phyloP scores from a whole-genome alignment of 148 eudicot genomes.

The Polygonum aviculare region DNA sequence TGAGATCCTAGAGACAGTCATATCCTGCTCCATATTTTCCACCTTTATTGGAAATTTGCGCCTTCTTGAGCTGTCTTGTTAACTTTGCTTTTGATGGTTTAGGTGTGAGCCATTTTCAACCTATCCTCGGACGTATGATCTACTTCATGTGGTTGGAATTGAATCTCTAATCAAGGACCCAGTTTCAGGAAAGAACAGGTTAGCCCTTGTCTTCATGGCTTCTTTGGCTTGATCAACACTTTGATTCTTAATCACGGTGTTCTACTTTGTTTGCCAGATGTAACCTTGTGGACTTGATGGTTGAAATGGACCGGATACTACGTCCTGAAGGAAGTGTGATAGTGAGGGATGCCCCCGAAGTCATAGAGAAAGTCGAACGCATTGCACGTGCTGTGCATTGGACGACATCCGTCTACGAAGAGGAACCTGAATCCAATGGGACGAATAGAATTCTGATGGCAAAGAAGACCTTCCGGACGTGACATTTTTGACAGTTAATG shows the following conservation, averaged over 20 bases:
- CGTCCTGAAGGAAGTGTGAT: slow-evolving; percentile 78
- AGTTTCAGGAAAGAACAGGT: slow-evolving; percentile 36
- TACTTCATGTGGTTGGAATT: slow-evolving; percentile 67
- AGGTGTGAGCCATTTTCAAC: slow-evolving; percentile 93
- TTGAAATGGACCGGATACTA: slow-evolving; percentile 78
- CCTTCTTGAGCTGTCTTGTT: no score
- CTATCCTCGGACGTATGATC: slow-evolving; percentile 86
- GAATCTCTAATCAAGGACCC: slow-evolving; percentile 45
- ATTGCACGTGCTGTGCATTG: slow-evolving; percentile 68
- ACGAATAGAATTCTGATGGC: slow-evolving; percentile 73
- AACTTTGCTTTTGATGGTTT: no score
- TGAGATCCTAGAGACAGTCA: no score
- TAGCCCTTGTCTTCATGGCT: neutral
- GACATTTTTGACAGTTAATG: neutral
- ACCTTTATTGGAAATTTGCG: no score
- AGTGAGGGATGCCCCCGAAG: slow-evolving; percentile 65
- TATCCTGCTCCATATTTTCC: no score
- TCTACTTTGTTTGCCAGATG: slow-evolving; percentile 27
- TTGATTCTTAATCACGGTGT: neutral
- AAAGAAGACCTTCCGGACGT: slow-evolving; percentile 50
- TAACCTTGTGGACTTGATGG: slow-evolving; percentile 52
- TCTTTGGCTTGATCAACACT: neutral
- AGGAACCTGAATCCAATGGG: slow-evolving; percentile 71
- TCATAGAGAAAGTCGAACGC: slow-evolving; percentile 53
- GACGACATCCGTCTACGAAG: slow-evolving; percentile 49